Evolutionary conservation across 2,329 filamentous ascomycete genomes (phyloP), one percentile per base, ranked within the genome.

Genomic region (Leptosphaerulina australis): DNA sequence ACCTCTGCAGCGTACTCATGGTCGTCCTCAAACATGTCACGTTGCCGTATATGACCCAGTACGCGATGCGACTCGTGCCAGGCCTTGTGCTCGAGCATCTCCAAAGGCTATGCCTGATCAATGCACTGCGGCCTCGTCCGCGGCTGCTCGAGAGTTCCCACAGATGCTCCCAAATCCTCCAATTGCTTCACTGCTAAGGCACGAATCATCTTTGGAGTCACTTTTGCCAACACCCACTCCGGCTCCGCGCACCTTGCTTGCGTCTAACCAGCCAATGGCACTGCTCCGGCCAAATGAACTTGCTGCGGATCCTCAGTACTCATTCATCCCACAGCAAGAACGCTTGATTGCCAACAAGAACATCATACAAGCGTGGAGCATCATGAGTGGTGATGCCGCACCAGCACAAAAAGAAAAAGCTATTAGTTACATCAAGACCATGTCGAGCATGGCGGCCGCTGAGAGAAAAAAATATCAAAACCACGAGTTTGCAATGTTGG

Each of bases 281-380:
- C 12, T 53, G 4, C 38, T 53, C 15, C 44, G 44, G 3, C 34
- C 50, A 4, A 25, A 22, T 4, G 50, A 53, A n/a, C 39, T 53
- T 2, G 22, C 8, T 3, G 8, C 26, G 2, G 36, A 51, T 35
- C 30, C 14, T 22, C 3, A 14, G 3, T 51, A 46, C 30, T 29
- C 41, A 2, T 40, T 26, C 20, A 36, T 51, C 4, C 36, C 36
- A 2, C 39, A 14, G 17, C n/a, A 39, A 11, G 28, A 37, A 18
- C 40, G 40, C 14, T 17, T 25, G 9, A 12, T 11, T 12, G 29
- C 15, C 22, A 30, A 50, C 36, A 30, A 18, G 12, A 22, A 11
- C 3, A 31, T 45, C 12, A 29, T n/a, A n/a, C 30, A 36, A n/a
- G 41, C 48, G 6, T 46, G 41, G 41, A 14, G 4, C 7, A 22